Evolutionary conservation across 768 basidiomycete species (phyloP).

Genomic region (Tulasnella sp.): DNA sequence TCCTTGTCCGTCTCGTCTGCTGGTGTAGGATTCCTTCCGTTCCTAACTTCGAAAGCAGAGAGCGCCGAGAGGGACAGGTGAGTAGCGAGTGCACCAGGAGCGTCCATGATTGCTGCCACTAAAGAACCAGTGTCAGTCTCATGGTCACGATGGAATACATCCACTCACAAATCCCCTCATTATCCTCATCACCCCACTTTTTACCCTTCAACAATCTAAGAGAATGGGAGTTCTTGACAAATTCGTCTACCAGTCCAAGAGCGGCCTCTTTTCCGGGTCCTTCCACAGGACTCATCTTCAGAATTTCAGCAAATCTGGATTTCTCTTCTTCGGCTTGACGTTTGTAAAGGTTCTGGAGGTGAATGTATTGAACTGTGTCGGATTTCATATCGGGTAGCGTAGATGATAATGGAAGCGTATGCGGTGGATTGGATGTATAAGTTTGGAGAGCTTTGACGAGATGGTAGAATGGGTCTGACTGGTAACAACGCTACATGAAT

Average conservation of each 20-base stretch:
- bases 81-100: conserved; percentile 46
- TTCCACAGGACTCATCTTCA: conserved; percentile 28
- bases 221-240: conserved; percentile 71
- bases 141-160: not conserved
- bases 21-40: conserved; percentile 1
- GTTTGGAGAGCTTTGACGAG: conserved; percentile 59
- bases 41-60: conserved; percentile 24
- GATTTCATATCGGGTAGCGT: conserved; percentile 95
- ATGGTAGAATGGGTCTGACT: conserved; percentile 61
- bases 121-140: conserved; percentile 10
- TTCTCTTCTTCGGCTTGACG: conserved; percentile 60
- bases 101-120: conserved; percentile 30
- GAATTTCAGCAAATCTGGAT: conserved; percentile 28
- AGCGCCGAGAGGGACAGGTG: conserved; percentile 67
- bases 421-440: conserved; percentile 40
- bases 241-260: conserved; percentile 33
- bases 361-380: conserved; percentile 68
- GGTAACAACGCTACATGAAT: not conserved
- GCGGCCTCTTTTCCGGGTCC: conserved; percentile 15
- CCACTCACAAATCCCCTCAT: conserved; percentile 37
- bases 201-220: conserved; percentile 52
- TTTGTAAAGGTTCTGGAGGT: conserved; percentile 77
- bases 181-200: conserved; percentile 46
- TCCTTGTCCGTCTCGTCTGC: conserved; percentile 20
- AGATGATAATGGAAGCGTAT: conserved; percentile 69